A percentile compares a stretch with the other conserved stretches of the same genome.
Evolutionary conservation across 495 filamentous ascomycete species (phyloP).

Genomic region (Lepraria neglecta): DNA sequence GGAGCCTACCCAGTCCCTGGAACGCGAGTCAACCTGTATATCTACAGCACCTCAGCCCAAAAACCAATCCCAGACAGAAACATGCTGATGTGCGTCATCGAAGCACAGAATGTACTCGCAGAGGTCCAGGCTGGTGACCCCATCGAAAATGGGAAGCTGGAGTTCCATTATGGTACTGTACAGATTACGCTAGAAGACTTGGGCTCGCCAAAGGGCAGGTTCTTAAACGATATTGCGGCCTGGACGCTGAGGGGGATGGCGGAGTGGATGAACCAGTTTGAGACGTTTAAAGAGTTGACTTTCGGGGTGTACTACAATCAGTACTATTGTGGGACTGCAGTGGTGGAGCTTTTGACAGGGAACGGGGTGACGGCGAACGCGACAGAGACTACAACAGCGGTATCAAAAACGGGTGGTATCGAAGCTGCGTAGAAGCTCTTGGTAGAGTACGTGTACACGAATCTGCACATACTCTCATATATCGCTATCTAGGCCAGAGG

Average conservation of each 20-base stretch:
- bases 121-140: not conserved
- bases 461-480: too few relatives aligned
- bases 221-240: slow-evolving; percentile 5
- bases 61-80: not conserved
- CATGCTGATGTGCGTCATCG: slow-evolving; percentile 14
- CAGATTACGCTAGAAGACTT: not conserved
- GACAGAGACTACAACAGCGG: not conserved
- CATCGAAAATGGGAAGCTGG: not conserved
- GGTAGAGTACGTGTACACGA: not conserved
- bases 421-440: not conserved
- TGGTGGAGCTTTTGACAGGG: not conserved
- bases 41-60: not conserved
- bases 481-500: not conserved
- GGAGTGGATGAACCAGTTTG: not conserved
- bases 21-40: not conserved
- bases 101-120: not conserved
- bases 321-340: not conserved
- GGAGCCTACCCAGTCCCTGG: not conserved
- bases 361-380: not conserved
- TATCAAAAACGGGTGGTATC: not conserved
- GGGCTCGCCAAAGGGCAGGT: not conserved
- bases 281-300: not conserved
- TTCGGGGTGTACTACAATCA: not conserved
- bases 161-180: not conserved
- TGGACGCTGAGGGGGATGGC: slow-evolving; percentile 4